Evolutionary conservation across 2,329 filamentous ascomycete genomes (phyloP).

Genomic region (Monilinia fructigena): DNA sequence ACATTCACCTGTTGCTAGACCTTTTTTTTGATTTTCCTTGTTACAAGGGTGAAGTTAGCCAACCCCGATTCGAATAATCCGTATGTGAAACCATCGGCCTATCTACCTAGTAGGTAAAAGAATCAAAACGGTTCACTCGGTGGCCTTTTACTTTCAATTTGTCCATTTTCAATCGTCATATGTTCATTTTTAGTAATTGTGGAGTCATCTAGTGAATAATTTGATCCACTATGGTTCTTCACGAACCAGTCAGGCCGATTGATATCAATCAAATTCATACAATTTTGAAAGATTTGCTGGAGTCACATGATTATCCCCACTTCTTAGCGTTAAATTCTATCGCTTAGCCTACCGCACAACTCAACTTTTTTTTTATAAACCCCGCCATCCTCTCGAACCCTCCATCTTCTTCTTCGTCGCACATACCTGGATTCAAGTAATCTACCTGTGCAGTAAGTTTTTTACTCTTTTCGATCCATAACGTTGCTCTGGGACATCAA

Average conservation of each 20-base stretch:
- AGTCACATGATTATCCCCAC: conserved; percentile 17
- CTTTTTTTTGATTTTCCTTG: background rate
- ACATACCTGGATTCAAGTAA: conserved; percentile 41
- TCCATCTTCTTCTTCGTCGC: conserved; percentile 29
- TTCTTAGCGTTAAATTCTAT: conserved; percentile 19
- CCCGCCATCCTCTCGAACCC: conserved; percentile 21
- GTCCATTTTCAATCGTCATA: background rate
- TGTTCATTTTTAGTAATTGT: background rate
- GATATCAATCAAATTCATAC: background rate
- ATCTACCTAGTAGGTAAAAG: too few species aligned
- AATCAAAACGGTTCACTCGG: too few species aligned
- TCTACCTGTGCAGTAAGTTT: conserved; percentile 38
- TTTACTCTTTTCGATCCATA: background rate
- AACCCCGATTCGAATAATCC: too few species aligned
- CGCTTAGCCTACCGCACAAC: conserved; percentile 16
- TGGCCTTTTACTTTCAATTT: too few species aligned
- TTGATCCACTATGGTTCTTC: background rate
- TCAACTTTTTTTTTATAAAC: conserved; percentile 20
- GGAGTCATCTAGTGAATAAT: conserved; percentile 2
- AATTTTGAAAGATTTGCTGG: background rate
- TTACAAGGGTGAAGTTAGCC: too few species aligned
- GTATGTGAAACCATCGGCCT: too few species aligned
- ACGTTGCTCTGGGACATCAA: conserved; percentile 5
- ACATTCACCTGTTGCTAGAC: background rate
- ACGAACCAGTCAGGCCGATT: conserved; percentile 13